phyloP scores from a whole-genome alignment of 352 stramenopile genomes.

The Globisporangium abappressorium region DNA sequence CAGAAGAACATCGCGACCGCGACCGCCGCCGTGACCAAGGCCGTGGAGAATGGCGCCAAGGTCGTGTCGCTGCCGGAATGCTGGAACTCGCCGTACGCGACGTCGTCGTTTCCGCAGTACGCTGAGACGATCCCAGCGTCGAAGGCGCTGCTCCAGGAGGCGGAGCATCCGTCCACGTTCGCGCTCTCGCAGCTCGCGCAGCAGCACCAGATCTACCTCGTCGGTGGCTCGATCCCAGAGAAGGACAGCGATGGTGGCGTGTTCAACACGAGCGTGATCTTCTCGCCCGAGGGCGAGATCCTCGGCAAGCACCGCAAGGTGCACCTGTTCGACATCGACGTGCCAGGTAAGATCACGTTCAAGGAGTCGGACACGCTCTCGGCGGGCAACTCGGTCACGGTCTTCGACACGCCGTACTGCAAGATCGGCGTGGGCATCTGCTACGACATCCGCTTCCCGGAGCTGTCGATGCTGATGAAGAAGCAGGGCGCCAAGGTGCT shows the following conservation, averaged over 20 bases:
- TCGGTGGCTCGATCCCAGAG: constrained; percentile 98
- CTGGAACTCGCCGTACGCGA: constrained; percentile 98
- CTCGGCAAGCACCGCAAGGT: constrained; percentile 99
- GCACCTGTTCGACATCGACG: constrained; percentile 99
- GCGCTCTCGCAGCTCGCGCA: constrained; percentile 90
- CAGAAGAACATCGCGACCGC: constrained; percentile 80
- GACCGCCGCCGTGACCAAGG: constrained; percentile 56
- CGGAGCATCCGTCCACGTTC: constrained; percentile 80
- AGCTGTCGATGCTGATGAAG: constrained; percentile 97
- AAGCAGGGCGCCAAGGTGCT: constrained; percentile 86
- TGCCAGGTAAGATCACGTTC: constrained; percentile 98
- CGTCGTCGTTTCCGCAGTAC: constrained; percentile 96
- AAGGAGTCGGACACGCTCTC: constrained; percentile 99
- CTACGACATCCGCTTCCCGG: constrained; percentile 99
- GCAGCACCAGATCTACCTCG: constrained; percentile 90
- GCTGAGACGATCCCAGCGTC: constrained; percentile 92
- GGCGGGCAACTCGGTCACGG: constrained; percentile 83
- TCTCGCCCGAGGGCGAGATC: constrained; percentile 92
- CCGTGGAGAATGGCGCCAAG: constrained; percentile 75
- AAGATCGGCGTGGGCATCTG: constrained; percentile 99
- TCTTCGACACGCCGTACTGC: constrained; percentile 88
- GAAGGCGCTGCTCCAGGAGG: constrained; percentile 48
- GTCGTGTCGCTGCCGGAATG: constrained; percentile 93
- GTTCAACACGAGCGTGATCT: constrained; percentile 99
- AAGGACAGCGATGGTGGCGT: constrained; percentile 75